Conservation (phyloP, 2,329 filamentous ascomycete genomes). For the Diaporthe sp. region DNA sequence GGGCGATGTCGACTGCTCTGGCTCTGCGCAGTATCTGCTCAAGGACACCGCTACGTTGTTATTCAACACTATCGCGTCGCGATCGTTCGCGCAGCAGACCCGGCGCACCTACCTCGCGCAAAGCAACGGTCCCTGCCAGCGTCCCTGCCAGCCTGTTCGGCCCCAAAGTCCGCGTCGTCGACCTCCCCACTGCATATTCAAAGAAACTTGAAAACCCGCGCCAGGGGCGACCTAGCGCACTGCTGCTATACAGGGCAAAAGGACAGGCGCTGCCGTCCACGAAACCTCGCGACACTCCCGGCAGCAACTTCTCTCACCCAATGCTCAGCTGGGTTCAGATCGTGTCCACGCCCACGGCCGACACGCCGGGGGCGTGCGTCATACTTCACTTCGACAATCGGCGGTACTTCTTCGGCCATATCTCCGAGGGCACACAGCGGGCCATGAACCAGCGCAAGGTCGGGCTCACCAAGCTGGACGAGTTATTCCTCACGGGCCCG, state of each 20-base stretch:
- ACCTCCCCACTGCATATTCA: neutral
- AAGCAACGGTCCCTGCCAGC: neutral
- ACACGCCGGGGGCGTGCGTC: slow-evolving; percentile 85
- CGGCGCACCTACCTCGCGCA: neutral
- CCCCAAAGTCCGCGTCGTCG: neutral
- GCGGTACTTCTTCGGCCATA: slow-evolving; percentile 86
- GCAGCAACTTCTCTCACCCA: slow-evolving; percentile 10
- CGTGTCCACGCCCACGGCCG: slow-evolving; percentile 84
- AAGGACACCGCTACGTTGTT: slow-evolving; percentile 1
- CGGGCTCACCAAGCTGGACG: slow-evolving; percentile 73
- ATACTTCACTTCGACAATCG: slow-evolving; percentile 84
- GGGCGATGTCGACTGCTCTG: slow-evolving; percentile 14
- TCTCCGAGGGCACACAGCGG: slow-evolving; percentile 88
- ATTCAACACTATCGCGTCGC: slow-evolving; percentile 1
- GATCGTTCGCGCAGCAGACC: neutral
- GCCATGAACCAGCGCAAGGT: slow-evolving; percentile 77
- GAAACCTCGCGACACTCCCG: slow-evolving; percentile 9
- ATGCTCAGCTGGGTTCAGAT: slow-evolving; percentile 85
- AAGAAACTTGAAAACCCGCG: neutral
- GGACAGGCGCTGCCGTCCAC: neutral
- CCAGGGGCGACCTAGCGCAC: slow-evolving; percentile 2
- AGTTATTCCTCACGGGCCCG: slow-evolving; percentile 86
- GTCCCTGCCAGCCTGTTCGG: slow-evolving; percentile 11
- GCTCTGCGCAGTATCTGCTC: neutral
- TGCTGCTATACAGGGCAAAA: slow-evolving; percentile 12